Conservation (phyloP, 1,139 yeast species). For the Casaregolazyma lundiana region DNA sequence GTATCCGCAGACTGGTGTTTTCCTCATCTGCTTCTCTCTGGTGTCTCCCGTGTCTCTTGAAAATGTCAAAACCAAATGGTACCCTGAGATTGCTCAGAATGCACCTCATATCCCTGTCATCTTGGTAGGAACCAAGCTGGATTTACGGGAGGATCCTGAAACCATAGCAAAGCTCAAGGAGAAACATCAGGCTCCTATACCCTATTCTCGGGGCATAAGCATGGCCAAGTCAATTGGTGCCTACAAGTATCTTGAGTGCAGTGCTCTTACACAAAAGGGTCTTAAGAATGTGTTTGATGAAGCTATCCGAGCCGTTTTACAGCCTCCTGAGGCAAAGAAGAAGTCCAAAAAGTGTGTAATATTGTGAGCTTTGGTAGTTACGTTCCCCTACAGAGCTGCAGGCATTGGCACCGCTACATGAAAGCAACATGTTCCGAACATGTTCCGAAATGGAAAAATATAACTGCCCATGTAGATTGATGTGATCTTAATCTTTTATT, state of each 20-base stretch:
- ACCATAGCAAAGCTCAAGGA: constrained; percentile 67
- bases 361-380: constrained; percentile 42
- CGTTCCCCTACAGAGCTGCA: background rate
- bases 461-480: too few relatives aligned
- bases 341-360: constrained; percentile 56
- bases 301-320: constrained; percentile 47
- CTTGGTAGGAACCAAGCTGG: constrained; percentile 82
- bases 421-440: background rate
- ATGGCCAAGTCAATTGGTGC: constrained; percentile 72
- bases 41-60: constrained; percentile 78
- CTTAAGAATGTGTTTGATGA: constrained; percentile 70
- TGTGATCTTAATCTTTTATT: too few relatives aligned
- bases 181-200: constrained; percentile 58
- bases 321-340: constrained; percentile 16
- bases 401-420: background rate
- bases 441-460: background rate
- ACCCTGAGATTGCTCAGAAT: constrained; percentile 84
- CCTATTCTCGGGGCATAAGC: constrained; percentile 57
- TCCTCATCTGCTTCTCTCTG: constrained; percentile 80
- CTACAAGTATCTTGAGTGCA: constrained; percentile 73
- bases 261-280: constrained; percentile 89
- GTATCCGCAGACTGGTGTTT: constrained; percentile 89
- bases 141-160: constrained; percentile 76
- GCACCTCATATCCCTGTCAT: constrained; percentile 75
- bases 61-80: constrained; percentile 70